phyloP scores from a whole-genome alignment of 2,329 filamentous ascomycete species.

The Aureobasidium musti region DNA sequence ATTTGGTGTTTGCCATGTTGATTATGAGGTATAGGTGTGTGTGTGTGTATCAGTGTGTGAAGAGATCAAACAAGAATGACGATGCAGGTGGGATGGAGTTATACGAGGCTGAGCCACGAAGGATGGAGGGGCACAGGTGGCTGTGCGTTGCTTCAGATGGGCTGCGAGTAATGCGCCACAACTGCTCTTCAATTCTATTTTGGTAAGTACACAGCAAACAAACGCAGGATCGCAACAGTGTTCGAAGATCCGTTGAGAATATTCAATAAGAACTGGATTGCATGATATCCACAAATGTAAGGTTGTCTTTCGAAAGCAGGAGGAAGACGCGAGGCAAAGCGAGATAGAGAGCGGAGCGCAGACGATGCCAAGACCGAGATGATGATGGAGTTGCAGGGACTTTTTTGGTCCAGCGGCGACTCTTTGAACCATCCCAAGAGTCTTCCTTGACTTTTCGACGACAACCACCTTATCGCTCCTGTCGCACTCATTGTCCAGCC shows the following conservation, averaged over 20 bases:
- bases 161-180: constrained; percentile 8
- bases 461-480: neutral
- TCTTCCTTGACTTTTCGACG: constrained; percentile 20
- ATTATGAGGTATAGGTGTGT: neutral
- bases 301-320: too few species aligned
- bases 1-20: constrained; percentile 33
- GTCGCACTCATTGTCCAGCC: neutral
- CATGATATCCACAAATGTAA: neutral
- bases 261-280: too few species aligned
- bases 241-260: neutral
- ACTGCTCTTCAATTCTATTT: neutral
- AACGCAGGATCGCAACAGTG: too few species aligned
- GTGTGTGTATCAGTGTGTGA: neutral
- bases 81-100: constrained; percentile 6
- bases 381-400: constrained; percentile 28
- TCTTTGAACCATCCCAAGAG: neutral
- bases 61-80: neutral
- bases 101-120: constrained; percentile 6
- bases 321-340: neutral
- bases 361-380: constrained; percentile 5
- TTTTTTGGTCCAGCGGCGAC: constrained; percentile 27
- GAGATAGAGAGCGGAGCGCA: neutral
- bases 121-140: constrained; percentile 23
- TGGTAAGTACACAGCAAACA: neutral
- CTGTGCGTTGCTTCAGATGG: constrained; percentile 10